Evolutionary conservation across 2,329 filamentous ascomycete species (phyloP).

Genomic region (Apiospora pterosperma): DNA sequence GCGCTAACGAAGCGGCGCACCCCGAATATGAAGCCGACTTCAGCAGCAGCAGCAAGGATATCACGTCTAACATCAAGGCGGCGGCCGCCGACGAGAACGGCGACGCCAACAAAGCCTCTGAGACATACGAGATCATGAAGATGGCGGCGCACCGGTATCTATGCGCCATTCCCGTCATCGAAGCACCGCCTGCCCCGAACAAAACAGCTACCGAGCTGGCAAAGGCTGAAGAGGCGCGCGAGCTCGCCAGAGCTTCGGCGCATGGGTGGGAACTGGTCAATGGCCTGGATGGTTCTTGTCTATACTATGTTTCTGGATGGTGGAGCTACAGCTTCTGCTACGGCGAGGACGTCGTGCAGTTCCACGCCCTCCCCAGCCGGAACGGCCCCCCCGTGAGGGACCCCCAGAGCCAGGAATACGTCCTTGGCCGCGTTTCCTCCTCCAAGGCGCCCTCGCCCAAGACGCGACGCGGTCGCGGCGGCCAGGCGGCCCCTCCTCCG

Average conservation of each 20-base stretch:
- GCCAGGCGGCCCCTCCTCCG: conserved; percentile 14
- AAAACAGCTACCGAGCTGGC: conserved; percentile 65
- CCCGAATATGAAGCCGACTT: conserved; percentile 31
- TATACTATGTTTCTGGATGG: conserved; percentile 83
- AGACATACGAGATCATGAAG: conserved; percentile 71
- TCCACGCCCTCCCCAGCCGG: conserved; percentile 74
- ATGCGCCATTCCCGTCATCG: conserved; percentile 77
- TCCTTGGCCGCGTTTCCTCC: conserved; percentile 61
- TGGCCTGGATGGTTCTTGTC: conserved; percentile 73
- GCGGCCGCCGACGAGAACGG: conserved; percentile 20
- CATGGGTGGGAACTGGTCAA: conserved; percentile 78
- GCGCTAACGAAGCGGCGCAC: conserved; percentile 33
- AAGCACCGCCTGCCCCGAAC: conserved; percentile 53
- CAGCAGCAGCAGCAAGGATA: conserved; percentile 25
- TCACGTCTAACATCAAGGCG: conserved; percentile 19
- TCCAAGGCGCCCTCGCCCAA: conserved; percentile 18
- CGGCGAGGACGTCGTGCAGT: conserved; percentile 81
- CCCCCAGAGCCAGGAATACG: conserved; percentile 69
- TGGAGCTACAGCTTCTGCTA: conserved; percentile 98
- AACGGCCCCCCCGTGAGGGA: conserved; percentile 76
- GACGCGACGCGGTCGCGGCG: conserved; percentile 17
- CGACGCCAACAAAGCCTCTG: conserved; percentile 31
- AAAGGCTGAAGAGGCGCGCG: conserved; percentile 73
- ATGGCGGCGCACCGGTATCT: conserved; percentile 70
- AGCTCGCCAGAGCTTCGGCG: conserved; percentile 71